phyloP scores from a whole-genome alignment of 441 rosid genomes.

The Raphanus hybrid region DNA sequence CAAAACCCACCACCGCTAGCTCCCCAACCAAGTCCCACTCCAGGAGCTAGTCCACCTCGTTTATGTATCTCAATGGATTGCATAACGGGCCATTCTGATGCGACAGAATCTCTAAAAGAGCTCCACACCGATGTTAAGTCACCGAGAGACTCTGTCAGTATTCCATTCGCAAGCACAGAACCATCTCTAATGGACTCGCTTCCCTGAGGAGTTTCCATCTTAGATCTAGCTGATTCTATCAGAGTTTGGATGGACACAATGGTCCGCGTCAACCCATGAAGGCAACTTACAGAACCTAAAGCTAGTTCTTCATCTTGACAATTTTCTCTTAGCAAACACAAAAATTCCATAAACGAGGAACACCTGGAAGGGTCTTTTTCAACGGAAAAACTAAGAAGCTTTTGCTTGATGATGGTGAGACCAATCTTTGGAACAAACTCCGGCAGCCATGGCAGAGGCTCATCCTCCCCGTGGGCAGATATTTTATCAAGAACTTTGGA shows the following conservation, averaged over 20 bases:
- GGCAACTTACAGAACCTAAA: constrained; percentile 75
- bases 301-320: constrained; percentile 55
- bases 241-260: constrained; percentile 56
- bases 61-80: constrained; percentile 76
- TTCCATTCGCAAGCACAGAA: constrained; percentile 66
- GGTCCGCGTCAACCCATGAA: constrained; percentile 60
- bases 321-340: constrained; percentile 64
- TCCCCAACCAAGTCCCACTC: constrained; percentile 94
- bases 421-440: constrained; percentile 91
- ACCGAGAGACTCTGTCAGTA: constrained; percentile 55
- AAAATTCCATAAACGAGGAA: constrained; percentile 56
- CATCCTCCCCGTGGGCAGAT: constrained; percentile 43
- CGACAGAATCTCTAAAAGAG: constrained; percentile 52
- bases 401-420: constrained; percentile 65
- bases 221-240: constrained; percentile 61
- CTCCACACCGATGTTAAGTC: constrained; percentile 55
- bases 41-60: constrained; percentile 95
- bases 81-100: constrained; percentile 61
- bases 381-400: constrained; percentile 54
- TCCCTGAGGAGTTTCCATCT: constrained; percentile 44
- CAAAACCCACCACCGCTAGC: constrained; percentile 89
- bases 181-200: constrained; percentile 54
- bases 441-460: constrained; percentile 73
- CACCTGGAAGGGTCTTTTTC: constrained; percentile 46
- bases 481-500: constrained; percentile 73